Conservation (phyloP, 192 early-diverging fungal species). For the Backusella macrospora region DNA sequence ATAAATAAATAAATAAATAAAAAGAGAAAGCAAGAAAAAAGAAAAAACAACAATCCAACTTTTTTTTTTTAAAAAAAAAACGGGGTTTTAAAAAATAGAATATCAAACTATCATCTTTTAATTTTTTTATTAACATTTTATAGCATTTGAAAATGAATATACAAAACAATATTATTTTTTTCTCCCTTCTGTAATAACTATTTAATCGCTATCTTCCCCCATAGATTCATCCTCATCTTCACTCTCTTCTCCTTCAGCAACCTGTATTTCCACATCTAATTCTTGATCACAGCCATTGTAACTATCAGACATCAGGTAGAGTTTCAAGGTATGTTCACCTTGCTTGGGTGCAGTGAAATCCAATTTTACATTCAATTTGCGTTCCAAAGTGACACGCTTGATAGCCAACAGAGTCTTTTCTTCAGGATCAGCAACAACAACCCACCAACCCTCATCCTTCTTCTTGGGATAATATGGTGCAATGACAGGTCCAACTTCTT, state of each 20-base stretch:
- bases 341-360: conserved; percentile 78
- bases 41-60: no score
- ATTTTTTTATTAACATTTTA: conserved; percentile 1
- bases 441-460: conserved; percentile 98
- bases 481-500: conserved; percentile 76
- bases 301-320: conserved; percentile 94
- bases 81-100: not conserved
- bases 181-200: not conserved
- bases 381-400: conserved; percentile 81
- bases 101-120: not conserved
- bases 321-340: conserved; percentile 65
- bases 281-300: conserved; percentile 98
- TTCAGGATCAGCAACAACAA: conserved; percentile 84
- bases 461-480: conserved; percentile 91
- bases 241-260: conserved; percentile 57
- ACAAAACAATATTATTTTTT: not conserved
- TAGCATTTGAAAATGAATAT: not conserved
- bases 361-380: conserved; percentile 56
- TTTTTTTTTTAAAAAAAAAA: not conserved
- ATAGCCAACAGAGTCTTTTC: conserved; percentile 84
- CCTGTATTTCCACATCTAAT: conserved; percentile 70
- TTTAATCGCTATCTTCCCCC: conserved; percentile 32
- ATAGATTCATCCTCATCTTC: conserved; percentile 57
- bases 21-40: not conserved
- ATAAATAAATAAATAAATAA: not conserved